Evolutionary conservation across 2,329 filamentous ascomycete genomes (phyloP).

Genomic region (Dendryphion nanum): DNA sequence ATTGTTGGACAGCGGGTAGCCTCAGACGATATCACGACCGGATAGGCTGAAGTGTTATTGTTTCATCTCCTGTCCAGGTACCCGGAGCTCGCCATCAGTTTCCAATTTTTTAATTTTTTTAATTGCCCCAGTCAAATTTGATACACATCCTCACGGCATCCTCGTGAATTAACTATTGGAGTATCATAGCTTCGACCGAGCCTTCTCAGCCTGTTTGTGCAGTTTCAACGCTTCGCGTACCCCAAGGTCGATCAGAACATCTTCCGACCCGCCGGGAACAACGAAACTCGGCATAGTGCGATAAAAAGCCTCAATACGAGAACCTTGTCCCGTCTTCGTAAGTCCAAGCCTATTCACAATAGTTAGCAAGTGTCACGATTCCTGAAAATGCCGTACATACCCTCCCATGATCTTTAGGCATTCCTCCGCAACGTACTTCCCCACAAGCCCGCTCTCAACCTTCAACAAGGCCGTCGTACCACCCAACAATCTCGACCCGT

Average conservation of each 20-base stretch:
- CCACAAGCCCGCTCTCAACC: constrained; percentile 12
- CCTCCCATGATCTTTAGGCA: constrained; percentile 19
- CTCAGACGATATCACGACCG: no score
- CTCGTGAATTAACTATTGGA: no score
- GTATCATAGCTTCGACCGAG: constrained; percentile 19
- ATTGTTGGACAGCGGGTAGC: no score
- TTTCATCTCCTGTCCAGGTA: no score
- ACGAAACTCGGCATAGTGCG: constrained; percentile 20
- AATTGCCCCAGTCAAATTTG: no score
- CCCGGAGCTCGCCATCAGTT: no score
- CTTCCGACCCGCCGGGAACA: constrained; percentile 26
- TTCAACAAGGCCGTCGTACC: constrained; percentile 15
- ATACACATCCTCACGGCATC: no score
- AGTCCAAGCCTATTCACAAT: constrained; percentile 8
- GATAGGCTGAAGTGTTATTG: no score
- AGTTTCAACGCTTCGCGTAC: constrained; percentile 30
- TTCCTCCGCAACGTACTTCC: constrained; percentile 16
- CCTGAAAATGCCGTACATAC: constrained; percentile 3
- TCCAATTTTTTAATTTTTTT: no score
- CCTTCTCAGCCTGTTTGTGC: constrained; percentile 21
- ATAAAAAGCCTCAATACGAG: constrained; percentile 26
- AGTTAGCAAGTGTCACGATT: background rate
- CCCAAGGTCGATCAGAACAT: constrained; percentile 29
- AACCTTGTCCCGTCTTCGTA: constrained; percentile 15
- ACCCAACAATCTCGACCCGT: constrained; percentile 9